These are phyloP conservation scores for Lizonia empirigonia DNA, from an alignment of 2,329 filamentous ascomycete species.

Conservation along the genomic window DNA sequence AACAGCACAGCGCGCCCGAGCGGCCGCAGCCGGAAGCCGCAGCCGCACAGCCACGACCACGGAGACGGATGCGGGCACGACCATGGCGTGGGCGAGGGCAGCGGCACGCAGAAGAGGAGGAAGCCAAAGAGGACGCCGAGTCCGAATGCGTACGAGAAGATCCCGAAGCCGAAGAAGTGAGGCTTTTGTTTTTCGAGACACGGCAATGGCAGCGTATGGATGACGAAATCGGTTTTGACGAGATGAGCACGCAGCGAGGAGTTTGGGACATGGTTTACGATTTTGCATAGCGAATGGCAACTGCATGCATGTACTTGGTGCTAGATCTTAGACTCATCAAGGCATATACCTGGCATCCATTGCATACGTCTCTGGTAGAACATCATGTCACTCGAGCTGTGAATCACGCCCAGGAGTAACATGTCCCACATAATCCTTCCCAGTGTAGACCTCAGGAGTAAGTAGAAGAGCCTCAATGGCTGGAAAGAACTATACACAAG, in stretches of 20 bases:
- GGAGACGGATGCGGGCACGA: conserved; percentile 38
- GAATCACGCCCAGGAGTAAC: no score
- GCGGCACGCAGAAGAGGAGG: conserved; percentile 46
- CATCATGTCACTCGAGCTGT: no score
- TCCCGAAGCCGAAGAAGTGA: conserved; percentile 60
- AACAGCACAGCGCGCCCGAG: conserved; percentile 55
- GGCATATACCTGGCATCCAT: conserved; percentile 9
- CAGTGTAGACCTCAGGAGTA: no score
- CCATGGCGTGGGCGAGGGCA: conserved; percentile 49
- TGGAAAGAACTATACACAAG: neutral
- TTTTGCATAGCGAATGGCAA: neutral
- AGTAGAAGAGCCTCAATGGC: neutral
- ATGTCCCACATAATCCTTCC: no score
- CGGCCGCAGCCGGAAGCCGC: conserved; percentile 25
- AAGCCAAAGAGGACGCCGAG: conserved; percentile 62
- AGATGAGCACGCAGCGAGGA: neutral
- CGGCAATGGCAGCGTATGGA: no score
- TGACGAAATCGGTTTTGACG: no score
- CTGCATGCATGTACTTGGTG: conserved; percentile 12
- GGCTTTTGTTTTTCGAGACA: no score
- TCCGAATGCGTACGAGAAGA: conserved; percentile 82
- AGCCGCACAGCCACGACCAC: conserved; percentile 36
- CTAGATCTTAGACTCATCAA: conserved; percentile 31
- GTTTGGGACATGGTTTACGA: neutral
- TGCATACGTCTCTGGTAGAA: no score